Evolutionary conservation across 2,329 filamentous ascomycete genomes (phyloP), one percentile per base, ranked within the genome.

Genomic region (Furcasterigmium sp.): DNA sequence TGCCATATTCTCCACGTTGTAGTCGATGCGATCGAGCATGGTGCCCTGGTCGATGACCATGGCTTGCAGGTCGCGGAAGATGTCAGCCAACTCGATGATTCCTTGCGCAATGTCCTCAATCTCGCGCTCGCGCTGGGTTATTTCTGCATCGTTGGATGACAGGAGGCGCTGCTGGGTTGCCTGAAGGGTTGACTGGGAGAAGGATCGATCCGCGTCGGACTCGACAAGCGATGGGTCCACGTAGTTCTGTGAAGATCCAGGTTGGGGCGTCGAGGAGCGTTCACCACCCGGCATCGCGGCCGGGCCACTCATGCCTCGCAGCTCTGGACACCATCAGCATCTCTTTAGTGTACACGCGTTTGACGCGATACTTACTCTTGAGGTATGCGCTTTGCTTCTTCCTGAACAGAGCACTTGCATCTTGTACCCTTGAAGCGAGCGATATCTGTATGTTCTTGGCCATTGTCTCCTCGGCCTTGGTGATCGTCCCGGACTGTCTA

Each of bases 91-190:
- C 60, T 97, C 91, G 57, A 98, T 97, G 64, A 98, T 97, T 45
- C 93, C 91, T 61, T 96, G 91, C 3, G 93, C 93, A 50, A 98
- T 98, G 55, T 96, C 91, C 59, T 95, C 94, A 56, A 98, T 98
- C 64, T 97, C 93, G 32, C 87, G 84, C 66, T 98, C 93, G 50
- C 93, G 87, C 62, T 97, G 93, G 48, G 84, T 80, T 54, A 98
- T 97, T 29, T 81, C 81, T 3, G 83, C 75, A 59, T 97, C 91
- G 58, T 94, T 90, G 46, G 83, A 85, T 46, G 83, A 80, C 23
- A 86, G 68, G 44, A 79, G 75, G 52, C 77, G 78, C 56, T 82
- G 78, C 26, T 78, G 76, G 2, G 88, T 87, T 54, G 90, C 86
- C 59, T 91, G 85, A 2, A 97, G 76, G 1, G 91, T 89, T 0